These are phyloP conservation scores for Pseudonectria buxi DNA, from an alignment of 2,329 filamentous ascomycete species.

Conservation along the genomic window DNA sequence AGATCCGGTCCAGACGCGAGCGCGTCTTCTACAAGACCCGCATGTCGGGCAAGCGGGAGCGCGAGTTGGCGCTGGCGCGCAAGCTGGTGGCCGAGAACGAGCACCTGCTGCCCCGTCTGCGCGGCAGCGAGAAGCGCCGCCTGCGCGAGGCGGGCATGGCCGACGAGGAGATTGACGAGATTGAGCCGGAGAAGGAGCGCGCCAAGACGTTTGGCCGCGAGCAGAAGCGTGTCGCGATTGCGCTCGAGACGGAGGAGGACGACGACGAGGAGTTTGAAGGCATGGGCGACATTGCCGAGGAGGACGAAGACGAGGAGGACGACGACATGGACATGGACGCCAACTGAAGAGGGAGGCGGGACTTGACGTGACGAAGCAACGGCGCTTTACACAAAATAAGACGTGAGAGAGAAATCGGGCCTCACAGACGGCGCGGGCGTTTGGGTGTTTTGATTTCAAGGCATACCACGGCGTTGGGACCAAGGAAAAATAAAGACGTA, in stretches of 20 bases:
- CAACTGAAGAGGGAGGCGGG: slow-evolving; percentile 5
- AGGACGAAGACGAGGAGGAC: slow-evolving; percentile 31
- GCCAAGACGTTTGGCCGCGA: slow-evolving; percentile 37
- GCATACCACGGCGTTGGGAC: slow-evolving; percentile 19
- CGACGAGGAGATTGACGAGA: slow-evolving; percentile 43
- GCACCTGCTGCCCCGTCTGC: slow-evolving; percentile 76
- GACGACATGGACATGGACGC: slow-evolving; percentile 29
- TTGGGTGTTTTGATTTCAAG: slow-evolving; percentile 19
- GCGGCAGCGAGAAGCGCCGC: slow-evolving; percentile 54
- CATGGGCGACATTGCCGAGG: slow-evolving; percentile 26
- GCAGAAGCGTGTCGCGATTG: slow-evolving; percentile 32
- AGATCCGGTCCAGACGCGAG: slow-evolving; percentile 79
- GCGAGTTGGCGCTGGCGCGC: slow-evolving; percentile 70
- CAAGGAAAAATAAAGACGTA: slow-evolving; percentile 12
- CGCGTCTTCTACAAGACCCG: slow-evolving; percentile 89
- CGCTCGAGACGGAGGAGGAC: slow-evolving; percentile 28
- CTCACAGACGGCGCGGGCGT: slow-evolving; percentile 13
- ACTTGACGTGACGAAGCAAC: background rate
- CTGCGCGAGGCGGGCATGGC: slow-evolving; percentile 48
- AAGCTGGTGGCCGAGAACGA: slow-evolving; percentile 88
- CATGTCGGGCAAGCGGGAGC: slow-evolving; percentile 84
- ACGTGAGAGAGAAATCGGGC: slow-evolving; percentile 3
- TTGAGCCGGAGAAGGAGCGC: slow-evolving; percentile 31
- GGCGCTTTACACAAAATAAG: background rate
- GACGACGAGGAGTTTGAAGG: slow-evolving; percentile 24